Conservation (phyloP, 1,139 yeast genomes). For the Waltiozyma sp. region DNA sequence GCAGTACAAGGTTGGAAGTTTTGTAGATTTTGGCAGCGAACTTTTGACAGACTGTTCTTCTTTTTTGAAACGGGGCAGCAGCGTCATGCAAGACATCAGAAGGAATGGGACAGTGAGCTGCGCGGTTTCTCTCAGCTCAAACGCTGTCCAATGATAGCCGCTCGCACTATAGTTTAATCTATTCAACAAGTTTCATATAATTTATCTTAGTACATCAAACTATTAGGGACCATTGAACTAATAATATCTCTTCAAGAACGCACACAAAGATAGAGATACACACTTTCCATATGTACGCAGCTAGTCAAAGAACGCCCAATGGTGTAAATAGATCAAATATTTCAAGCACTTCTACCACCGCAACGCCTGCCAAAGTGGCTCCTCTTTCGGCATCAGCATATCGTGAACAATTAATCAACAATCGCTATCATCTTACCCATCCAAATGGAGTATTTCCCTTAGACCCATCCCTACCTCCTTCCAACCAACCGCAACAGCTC, state of each 20-base stretch:
- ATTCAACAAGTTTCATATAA: too few species aligned
- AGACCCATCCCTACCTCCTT: slow-evolving; percentile 4
- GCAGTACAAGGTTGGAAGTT: too few species aligned
- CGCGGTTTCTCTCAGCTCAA: too few species aligned
- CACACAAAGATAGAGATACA: too few species aligned
- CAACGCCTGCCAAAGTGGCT: not conserved
- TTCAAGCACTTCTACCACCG: not conserved
- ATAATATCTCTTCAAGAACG: not conserved
- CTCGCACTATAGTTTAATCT: too few species aligned
- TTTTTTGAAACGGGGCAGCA: too few species aligned
- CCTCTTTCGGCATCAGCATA: not conserved
- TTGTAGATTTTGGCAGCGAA: too few species aligned
- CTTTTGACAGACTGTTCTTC: too few species aligned
- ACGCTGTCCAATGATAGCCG: too few species aligned
- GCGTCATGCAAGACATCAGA: too few species aligned
- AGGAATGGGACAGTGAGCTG: too few species aligned
- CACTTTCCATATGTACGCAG: not conserved
- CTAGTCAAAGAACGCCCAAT: not conserved
- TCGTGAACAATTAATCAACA: slow-evolving; percentile 15
- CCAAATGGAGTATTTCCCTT: slow-evolving; percentile 16
- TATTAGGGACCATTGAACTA: not conserved
- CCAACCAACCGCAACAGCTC: slow-evolving; percentile 2
- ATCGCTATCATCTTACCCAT: slow-evolving; percentile 14
- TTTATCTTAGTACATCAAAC: too few species aligned
- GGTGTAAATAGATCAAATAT: not conserved